phyloP scores from a whole-genome alignment of 345 rosid genomes.

The Citrus sinensis region DVS_A1.0 CM039166.1:20729001-20729500 shows the following conservation, averaged over 20 bases:
- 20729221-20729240: neutral
- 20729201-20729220: neutral
- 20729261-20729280: neutral
- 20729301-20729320: neutral
- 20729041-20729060: neutral
- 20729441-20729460: neutral
- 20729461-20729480: neutral
- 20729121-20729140: neutral
- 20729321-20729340: neutral
- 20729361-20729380: neutral
- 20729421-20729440: neutral
- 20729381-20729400: neutral
- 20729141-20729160: neutral
- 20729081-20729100: neutral
- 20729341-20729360: neutral
- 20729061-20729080: neutral
- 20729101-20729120: neutral
- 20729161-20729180: neutral
- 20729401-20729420: neutral
- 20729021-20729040: neutral
- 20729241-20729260: neutral
- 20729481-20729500: neutral
- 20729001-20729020: too few species aligned
- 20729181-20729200: neutral
- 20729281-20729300: neutral